Base-by-base conservation (phyloP, 345 rosid species). In the Lepidium didymum region DNA sequence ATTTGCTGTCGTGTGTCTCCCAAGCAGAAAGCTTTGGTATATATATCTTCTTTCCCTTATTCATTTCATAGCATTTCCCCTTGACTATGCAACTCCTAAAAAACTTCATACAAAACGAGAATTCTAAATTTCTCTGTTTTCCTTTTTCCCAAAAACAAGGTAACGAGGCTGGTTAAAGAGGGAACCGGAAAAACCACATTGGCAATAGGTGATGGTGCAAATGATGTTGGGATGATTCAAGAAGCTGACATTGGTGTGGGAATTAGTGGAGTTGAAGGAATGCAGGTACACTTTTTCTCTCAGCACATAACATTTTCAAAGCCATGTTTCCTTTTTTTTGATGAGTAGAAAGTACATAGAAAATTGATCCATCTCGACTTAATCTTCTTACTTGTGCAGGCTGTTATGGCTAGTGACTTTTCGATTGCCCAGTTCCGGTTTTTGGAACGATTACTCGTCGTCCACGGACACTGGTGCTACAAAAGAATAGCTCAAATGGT, bases 391-490 rank as follows among this genome's bases (percentile, higher is more conserved):
- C 35, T 25, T 67, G 50, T 74, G 51, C 83, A 95, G 99, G 99
- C 99, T 70, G 99, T 94, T 62, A 94, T 94, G 99, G 96, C 99
- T 52, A 94, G 99, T 75, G 99, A 94, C 74, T 90, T 94, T 79
- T 83, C 99, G 4, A 82, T 93, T 56, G 92, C 96, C 15, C 99
- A 93, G 75, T 93, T 93, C 64, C 95, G 92, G 49, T 93, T 87
- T 73, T 76, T 93, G 81, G 97, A 93, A 83, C 87, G 97, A 69
- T 91, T 93, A 65, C 83, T 93, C 23, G 97, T 93, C 12, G 97
- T 93, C 62, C 99, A 93, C 74, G 99, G 99, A 64, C 99, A 93
- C 78, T 93, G 99, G 99, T 93, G 99, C 77, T 94, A 94, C 83
- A 87, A 89, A 85, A 82, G 99, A 67, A 91, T 94, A 60, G 89